Evolutionary conservation across 768 basidiomycete genomes (phyloP).

Genomic region (Mycena filopes): DNA sequence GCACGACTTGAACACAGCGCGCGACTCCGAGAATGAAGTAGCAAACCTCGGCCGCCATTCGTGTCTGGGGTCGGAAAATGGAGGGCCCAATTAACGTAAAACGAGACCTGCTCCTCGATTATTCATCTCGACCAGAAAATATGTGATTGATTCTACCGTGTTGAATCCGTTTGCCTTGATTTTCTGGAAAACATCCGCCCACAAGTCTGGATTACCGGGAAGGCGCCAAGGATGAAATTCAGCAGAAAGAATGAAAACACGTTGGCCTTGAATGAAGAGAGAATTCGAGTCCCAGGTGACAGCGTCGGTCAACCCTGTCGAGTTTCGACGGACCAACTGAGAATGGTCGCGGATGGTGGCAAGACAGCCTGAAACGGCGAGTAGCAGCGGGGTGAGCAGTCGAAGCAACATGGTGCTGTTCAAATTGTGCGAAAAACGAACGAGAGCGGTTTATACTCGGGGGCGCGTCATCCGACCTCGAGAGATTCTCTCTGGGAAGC

Average conservation of each 20-base stretch:
- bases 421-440: neutral
- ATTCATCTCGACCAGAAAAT: neutral
- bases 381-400: slow-evolving; percentile 17
- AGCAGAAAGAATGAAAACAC: slow-evolving; percentile 67
- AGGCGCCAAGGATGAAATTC: slow-evolving; percentile 73
- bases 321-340: slow-evolving; percentile 38
- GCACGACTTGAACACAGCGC: neutral
- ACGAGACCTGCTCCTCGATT: slow-evolving; percentile 48
- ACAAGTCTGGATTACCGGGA: slow-evolving; percentile 60
- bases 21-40: neutral
- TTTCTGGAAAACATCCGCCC: slow-evolving; percentile 72
- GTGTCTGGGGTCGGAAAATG: slow-evolving; percentile 61
- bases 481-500: neutral
- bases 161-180: slow-evolving; percentile 72
- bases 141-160: slow-evolving; percentile 41
- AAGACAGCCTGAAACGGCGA: slow-evolving; percentile 15
- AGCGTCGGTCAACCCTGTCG: slow-evolving; percentile 57
- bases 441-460: slow-evolving; percentile 1
- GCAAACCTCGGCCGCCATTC: slow-evolving; percentile 49
- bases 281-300: slow-evolving; percentile 73
- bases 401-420: slow-evolving; percentile 22
- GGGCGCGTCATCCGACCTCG: slow-evolving; percentile 24
- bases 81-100: slow-evolving; percentile 69
- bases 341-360: slow-evolving; percentile 15
- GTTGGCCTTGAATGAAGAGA: slow-evolving; percentile 65